These are phyloP conservation scores for Aspergillus ochraceus DNA, from an alignment of 2,329 filamentous ascomycete genomes.

Conservation along the genomic window DNA sequence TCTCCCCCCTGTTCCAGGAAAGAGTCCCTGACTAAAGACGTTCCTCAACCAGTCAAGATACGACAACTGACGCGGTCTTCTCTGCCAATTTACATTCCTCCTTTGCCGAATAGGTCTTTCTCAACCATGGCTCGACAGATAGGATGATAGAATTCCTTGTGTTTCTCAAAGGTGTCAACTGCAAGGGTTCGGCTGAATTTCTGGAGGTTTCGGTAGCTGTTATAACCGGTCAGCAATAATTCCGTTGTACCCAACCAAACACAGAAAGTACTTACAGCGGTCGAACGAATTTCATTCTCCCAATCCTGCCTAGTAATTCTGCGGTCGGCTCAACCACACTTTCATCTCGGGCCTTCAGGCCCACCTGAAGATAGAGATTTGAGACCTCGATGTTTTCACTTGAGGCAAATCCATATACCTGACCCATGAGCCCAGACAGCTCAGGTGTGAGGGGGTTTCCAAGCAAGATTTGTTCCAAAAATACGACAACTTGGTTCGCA, in stretches of 20 bases:
- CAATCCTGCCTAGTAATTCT: constrained; percentile 75
- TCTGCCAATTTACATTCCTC: constrained; percentile 16
- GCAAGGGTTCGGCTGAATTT: constrained; percentile 74
- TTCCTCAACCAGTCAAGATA: no score
- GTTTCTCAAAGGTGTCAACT: constrained; percentile 78
- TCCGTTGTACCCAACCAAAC: not conserved
- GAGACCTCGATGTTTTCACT: constrained; percentile 86
- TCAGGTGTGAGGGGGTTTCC: constrained; percentile 62
- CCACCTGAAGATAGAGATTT: constrained; percentile 75
- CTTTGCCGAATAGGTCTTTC: constrained; percentile 69
- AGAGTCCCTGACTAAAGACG: no score
- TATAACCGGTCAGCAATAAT: constrained; percentile 13
- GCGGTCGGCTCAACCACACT: constrained; percentile 70
- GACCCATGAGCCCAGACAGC: constrained; percentile 70
- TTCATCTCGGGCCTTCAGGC: constrained; percentile 70
- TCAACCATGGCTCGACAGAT: constrained; percentile 85
- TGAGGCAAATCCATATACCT: constrained; percentile 69
- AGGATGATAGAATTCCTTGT: constrained; percentile 92
- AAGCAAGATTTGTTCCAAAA: constrained; percentile 75
- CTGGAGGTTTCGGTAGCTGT: constrained; percentile 64
- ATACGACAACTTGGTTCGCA: constrained; percentile 87
- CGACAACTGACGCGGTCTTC: constrained; percentile 1
- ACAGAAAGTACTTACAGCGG: constrained; percentile 60
- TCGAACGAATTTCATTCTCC: constrained; percentile 95
- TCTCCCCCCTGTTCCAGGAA: not conserved